Evolutionary conservation across 2,329 filamentous ascomycete genomes (phyloP).

Genomic region (Cercospora citrullina): DNA sequence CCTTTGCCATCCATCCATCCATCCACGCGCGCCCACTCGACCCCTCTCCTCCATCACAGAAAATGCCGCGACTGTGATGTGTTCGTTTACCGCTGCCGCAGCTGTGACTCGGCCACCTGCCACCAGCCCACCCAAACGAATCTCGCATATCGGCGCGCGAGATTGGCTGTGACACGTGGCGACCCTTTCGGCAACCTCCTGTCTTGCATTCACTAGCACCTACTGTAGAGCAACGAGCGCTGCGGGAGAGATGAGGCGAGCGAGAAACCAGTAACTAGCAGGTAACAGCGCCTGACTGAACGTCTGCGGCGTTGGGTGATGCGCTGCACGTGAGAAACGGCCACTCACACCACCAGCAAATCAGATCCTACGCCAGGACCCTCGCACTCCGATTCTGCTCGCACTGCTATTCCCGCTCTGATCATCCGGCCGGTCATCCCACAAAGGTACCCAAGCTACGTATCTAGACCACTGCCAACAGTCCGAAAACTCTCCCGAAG

Average conservation of each 20-base stretch:
- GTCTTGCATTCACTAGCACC: conserved; percentile 12
- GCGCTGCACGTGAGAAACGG: background rate
- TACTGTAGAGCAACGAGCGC: background rate
- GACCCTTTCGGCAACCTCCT: conserved; percentile 12
- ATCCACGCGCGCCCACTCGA: background rate
- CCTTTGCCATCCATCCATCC: background rate
- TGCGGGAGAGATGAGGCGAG: conserved; percentile 1
- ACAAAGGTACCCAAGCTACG: background rate
- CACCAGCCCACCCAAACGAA: background rate
- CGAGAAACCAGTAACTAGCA: background rate
- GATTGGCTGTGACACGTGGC: conserved; percentile 21
- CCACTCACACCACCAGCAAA: background rate
- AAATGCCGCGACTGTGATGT: background rate
- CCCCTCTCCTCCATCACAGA: conserved; percentile 10
- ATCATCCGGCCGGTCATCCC: background rate
- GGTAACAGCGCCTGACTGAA: background rate
- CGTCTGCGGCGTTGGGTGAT: background rate
- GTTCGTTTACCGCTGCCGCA: background rate
- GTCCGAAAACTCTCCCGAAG: background rate
- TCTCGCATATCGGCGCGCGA: conserved; percentile 12
- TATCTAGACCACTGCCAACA: background rate
- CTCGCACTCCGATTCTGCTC: background rate
- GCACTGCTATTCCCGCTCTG: background rate
- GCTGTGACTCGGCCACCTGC: background rate
- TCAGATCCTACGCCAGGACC: background rate